phyloP scores from a whole-genome alignment of 257 asterid species.

The Solanum paucissectum region DNA sequence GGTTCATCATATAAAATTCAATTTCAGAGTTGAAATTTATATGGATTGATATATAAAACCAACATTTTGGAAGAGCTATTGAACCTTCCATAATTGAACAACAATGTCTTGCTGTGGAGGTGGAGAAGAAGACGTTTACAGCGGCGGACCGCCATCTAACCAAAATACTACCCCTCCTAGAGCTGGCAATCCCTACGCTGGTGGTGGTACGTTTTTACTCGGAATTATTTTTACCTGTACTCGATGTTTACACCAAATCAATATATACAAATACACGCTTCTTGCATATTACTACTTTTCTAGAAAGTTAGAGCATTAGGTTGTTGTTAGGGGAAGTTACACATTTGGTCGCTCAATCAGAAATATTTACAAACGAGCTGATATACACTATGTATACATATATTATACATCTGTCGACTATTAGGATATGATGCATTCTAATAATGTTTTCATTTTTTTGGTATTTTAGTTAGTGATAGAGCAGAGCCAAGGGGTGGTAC shows the following conservation, averaged over 20 bases:
- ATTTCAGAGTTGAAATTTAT: not conserved
- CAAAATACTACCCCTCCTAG: slow-evolving; percentile 54
- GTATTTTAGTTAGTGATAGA: slow-evolving; percentile 42
- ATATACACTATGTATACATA: not conserved
- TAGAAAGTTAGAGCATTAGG: not conserved
- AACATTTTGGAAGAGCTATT: not conserved
- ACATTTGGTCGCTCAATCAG: not conserved
- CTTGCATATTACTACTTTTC: not conserved
- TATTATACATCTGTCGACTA: not conserved
- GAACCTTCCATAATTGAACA: not conserved
- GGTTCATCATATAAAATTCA: not conserved
- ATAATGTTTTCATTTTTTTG: not conserved
- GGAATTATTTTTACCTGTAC: not conserved
- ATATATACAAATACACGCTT: not conserved
- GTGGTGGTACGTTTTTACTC: slow-evolving; percentile 33
- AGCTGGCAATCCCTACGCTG: slow-evolving; percentile 50
- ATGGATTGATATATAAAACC: not conserved
- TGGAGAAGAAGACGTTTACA: slow-evolving; percentile 51
- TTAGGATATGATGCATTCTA: not conserved
- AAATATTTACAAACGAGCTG: not conserved
- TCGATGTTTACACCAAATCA: not conserved
- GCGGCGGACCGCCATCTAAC: slow-evolving; percentile 47
- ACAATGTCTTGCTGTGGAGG: slow-evolving; percentile 83
- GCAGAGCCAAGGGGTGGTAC: slow-evolving; percentile 42
- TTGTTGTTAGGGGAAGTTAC: not conserved